Percentiles rank a stretch among this genome's conserved stretches.
Conservation (phyloP, 2,329 filamentous ascomycete genomes). For the Botrytis medusae region DNA sequence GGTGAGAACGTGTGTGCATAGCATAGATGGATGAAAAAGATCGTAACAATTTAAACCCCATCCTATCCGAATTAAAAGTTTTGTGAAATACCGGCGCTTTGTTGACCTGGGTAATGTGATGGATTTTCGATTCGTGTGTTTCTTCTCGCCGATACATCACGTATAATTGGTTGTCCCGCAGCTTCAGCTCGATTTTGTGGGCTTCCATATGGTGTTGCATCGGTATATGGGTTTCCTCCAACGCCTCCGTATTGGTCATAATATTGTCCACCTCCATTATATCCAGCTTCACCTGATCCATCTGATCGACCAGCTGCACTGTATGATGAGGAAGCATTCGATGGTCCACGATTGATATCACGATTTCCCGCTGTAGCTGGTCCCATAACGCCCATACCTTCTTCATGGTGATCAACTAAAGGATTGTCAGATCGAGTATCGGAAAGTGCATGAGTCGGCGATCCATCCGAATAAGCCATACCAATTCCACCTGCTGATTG, state of each 20-base stretch:
- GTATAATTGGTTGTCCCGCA: conserved; percentile 73
- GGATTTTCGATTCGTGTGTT: conserved; percentile 95
- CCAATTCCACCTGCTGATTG: conserved; percentile 52
- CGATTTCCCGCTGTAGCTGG: conserved; percentile 66
- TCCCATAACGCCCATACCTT: conserved; percentile 81
- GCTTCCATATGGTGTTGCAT: conserved; percentile 43
- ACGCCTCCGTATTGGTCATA: conserved; percentile 54
- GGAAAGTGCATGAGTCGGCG: conserved; percentile 63
- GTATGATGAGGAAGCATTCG: conserved; percentile 95
- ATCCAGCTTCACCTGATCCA: conserved; percentile 55
- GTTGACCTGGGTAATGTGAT: conserved; percentile 76
- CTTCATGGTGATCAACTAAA: conserved; percentile 56
- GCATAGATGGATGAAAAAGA: conserved; percentile 14
- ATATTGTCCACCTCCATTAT: conserved; percentile 49
- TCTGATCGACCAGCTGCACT: conserved; percentile 78
- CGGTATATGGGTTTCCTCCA: conserved; percentile 55
- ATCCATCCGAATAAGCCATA: conserved; percentile 71
- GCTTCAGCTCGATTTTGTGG: conserved; percentile 45
- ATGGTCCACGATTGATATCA: conserved; percentile 83
- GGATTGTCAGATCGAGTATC: conserved; percentile 71
- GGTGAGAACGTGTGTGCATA: conserved; percentile 13
- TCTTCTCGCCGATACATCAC: conserved; percentile 86
- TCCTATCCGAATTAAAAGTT: conserved; percentile 67
- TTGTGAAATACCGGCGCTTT: conserved; percentile 92
- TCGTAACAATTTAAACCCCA: not conserved